These are phyloP conservation scores for Populus hybrid DNA, from an alignment of 441 rosid species.

Conservation along the genomic window DNA sequence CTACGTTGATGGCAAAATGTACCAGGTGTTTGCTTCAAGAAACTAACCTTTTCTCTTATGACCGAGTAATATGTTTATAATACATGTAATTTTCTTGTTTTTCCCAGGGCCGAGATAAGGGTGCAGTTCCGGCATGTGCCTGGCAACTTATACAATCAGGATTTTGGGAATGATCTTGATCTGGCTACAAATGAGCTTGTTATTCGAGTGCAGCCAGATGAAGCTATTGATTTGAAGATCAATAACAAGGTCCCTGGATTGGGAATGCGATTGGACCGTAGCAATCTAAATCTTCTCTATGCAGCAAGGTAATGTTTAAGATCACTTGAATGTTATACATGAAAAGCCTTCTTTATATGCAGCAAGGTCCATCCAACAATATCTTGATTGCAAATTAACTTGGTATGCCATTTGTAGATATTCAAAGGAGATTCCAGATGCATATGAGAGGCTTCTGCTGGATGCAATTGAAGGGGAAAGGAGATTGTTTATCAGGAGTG, in stretches of 20 bases:
- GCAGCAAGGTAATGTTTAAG: slow-evolving; percentile 58
- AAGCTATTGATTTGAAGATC: slow-evolving; percentile 91
- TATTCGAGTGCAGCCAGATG: slow-evolving; percentile 89
- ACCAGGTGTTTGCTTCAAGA: too few relatives aligned
- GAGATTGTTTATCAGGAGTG: slow-evolving; percentile 37
- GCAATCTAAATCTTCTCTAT: slow-evolving; percentile 82
- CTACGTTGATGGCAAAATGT: too few relatives aligned
- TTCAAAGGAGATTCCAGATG: slow-evolving; percentile 93
- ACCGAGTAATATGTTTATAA: not conserved
- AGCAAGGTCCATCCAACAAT: too few relatives aligned
- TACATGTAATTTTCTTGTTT: slow-evolving; percentile 10
- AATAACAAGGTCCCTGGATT: slow-evolving; percentile 95
- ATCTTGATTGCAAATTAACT: not conserved
- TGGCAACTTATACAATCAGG: slow-evolving; percentile 76
- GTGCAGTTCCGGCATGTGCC: slow-evolving; percentile 94
- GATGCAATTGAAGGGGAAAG: slow-evolving; percentile 94
- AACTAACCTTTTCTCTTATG: not conserved
- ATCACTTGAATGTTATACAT: not conserved
- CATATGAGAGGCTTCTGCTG: slow-evolving; percentile 88
- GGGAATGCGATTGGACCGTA: slow-evolving; percentile 88
- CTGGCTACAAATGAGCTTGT: slow-evolving; percentile 88
- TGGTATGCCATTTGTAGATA: slow-evolving; percentile 38
- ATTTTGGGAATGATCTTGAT: slow-evolving; percentile 72
- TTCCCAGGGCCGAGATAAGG: slow-evolving; percentile 73
- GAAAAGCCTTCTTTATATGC: not conserved